Evolutionary conservation across 1,284 basidiomycete genomes (phyloP), one percentile per base, ranked within the genome.

Genomic region (Sporisorium reilianum): DNA sequence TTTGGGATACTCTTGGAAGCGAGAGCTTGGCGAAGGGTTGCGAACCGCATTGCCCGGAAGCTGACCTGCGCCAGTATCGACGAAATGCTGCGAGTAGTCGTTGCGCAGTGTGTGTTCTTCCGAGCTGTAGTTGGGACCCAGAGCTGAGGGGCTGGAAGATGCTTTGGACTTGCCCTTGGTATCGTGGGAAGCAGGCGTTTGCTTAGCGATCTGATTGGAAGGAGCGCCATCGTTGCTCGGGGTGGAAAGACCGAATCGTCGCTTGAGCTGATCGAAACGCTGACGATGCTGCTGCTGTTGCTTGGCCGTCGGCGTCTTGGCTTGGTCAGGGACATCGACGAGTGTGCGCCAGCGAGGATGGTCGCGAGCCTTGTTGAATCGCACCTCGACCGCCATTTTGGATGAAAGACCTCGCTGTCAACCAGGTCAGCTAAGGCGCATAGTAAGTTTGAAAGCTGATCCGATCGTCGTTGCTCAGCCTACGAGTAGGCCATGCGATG

Each of bases 101-200:
- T 97, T 98, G 55, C 95, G 88, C 49, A 99, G 91, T 0, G 94
- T 96, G 83, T 97, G 94, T 83, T 97, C 96, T 75, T 94, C 92
- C 1, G 92, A 90, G 42, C 79, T 79, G 55, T 66, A 66, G 45
- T 75, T 75, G 16, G 72, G 72, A 1, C 72, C 72, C 23, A 74
- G 48, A 0, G 62, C 45, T 7, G 65, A 59, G 32, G n/a, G 26
- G 34, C 2, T 6, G 8, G 52, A 22, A 4, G 48, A 12, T 10
- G 51, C 51, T 10, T 55, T 68, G 8, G 51, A 36, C 23, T 62
- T 68, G 55, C 52, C 59, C 36, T 62, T 68, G 20, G 36, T 18
- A 18, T 58, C 46, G 10, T 30, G 22, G 36, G 53, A 34, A 36
- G 46, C 23, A 23, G 45, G 16, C 12, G 18, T 30, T 30, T 34